A percentile compares a stretch with the other conserved stretches of the same genome.
Evolutionary conservation across 129 eudicot genomes (phyloP).

Genomic region (Chrysanthemum lavandulifolium): DNA sequence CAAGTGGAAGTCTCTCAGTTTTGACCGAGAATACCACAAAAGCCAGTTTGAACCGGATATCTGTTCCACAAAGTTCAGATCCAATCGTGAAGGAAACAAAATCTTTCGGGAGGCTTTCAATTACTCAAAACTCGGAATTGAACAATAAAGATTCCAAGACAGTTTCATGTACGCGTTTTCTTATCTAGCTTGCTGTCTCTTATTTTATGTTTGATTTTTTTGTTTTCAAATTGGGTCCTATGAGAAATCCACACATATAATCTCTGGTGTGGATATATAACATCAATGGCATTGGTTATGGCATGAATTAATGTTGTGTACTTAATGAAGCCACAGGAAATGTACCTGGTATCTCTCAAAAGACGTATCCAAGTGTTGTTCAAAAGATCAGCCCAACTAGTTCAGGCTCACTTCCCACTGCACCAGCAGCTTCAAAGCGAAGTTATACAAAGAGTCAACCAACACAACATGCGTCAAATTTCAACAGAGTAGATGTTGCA

Average conservation of each 20-base stretch:
- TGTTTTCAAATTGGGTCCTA: neutral
- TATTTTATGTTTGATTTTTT: neutral
- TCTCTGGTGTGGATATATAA: no score
- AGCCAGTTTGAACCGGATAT: constrained; percentile 55
- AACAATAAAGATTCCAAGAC: constrained; percentile 60
- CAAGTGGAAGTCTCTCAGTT: constrained; percentile 51
- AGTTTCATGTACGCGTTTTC: constrained; percentile 52
- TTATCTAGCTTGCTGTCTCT: neutral
- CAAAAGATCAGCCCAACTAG: constrained; percentile 44
- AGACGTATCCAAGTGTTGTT: constrained; percentile 47
- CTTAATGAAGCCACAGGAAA: constrained; percentile 60
- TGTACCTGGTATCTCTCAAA: constrained; percentile 64
- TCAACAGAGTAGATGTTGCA: constrained; percentile 59
- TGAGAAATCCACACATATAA: no score
- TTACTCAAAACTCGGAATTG: constrained; percentile 56
- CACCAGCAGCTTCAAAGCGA: constrained; percentile 49
- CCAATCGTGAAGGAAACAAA: constrained; percentile 65
- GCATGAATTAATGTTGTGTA: constrained; percentile 13
- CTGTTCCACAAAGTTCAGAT: constrained; percentile 75
- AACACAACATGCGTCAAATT: constrained; percentile 44
- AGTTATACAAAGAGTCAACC: constrained; percentile 53
- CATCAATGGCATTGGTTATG: constrained; percentile 1
- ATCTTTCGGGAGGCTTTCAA: constrained; percentile 59
- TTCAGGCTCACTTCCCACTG: constrained; percentile 43
- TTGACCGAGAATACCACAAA: constrained; percentile 55